Percentiles rank a stretch among this genome's conserved stretches.
These are phyloP conservation scores for Leersia perrieri DNA, from an alignment of 176 grass and related monocot species.

Conservation along the genomic window DNA sequence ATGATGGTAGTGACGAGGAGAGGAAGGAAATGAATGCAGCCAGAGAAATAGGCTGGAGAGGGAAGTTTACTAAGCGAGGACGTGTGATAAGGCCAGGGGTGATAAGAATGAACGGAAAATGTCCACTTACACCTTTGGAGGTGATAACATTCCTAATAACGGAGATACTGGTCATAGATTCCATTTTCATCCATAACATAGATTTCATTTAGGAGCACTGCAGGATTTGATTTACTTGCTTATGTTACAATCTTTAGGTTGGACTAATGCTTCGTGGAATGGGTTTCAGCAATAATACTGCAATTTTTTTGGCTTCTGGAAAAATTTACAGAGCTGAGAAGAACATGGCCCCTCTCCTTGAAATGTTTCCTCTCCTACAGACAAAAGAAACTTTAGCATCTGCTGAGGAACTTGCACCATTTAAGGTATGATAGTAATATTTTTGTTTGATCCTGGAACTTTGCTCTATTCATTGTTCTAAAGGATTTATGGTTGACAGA, in stretches of 20 bases:
- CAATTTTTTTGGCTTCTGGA: slow-evolving; percentile 95
- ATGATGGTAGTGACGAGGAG: slow-evolving; percentile 88
- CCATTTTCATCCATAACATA: slow-evolving; percentile 30
- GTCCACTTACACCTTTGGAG: slow-evolving; percentile 98
- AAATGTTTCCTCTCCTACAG: slow-evolving; percentile 98
- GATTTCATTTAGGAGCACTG: slow-evolving; percentile 1
- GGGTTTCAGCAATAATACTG: slow-evolving; percentile 89
- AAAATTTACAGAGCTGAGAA: slow-evolving; percentile 92
- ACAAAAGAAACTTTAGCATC: slow-evolving; percentile 88
- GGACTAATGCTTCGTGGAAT: slow-evolving; percentile 97
- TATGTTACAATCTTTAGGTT: slow-evolving; percentile 59
- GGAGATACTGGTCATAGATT: background rate
- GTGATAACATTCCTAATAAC: slow-evolving; percentile 44
- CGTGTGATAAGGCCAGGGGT: slow-evolving; percentile 81
- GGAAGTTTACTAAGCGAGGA: slow-evolving; percentile 92
- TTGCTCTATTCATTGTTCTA: background rate
- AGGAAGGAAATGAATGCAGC: slow-evolving; percentile 80
- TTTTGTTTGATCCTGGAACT: background rate
- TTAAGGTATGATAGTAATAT: slow-evolving; percentile 56
- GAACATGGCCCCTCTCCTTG: slow-evolving; percentile 82
- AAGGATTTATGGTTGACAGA: slow-evolving; percentile 42
- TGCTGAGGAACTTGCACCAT: slow-evolving; percentile 75
- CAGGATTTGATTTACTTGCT: slow-evolving; percentile 15
- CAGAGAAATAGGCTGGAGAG: slow-evolving; percentile 96
- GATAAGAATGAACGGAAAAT: slow-evolving; percentile 96